These are phyloP conservation scores for Aspergillus carbonarius DNA, from an alignment of 2,329 filamentous ascomycete genomes.

Conservation along the genomic window DNA sequence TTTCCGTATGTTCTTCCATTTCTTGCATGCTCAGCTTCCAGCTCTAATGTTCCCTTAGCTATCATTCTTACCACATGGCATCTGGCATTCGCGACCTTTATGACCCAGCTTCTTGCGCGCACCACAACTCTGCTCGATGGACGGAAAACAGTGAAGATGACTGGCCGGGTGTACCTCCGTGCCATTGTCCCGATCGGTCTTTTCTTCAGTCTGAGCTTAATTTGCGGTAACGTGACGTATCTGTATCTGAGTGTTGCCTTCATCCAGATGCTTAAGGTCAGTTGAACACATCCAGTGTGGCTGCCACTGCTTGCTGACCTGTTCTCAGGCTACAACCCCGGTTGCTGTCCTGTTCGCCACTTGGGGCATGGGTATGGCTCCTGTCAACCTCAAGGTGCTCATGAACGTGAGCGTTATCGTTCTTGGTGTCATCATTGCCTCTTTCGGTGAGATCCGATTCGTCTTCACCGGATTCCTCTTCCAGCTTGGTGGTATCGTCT, in stretches of 20 bases:
- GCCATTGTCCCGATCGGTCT: conserved; percentile 92
- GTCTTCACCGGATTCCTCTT: conserved; percentile 62
- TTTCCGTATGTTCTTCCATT: conserved; percentile 43
- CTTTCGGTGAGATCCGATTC: conserved; percentile 93
- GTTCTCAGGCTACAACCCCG: conserved; percentile 77
- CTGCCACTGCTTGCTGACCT: conserved; percentile 9
- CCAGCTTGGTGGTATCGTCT: conserved; percentile 73
- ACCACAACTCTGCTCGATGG: conserved; percentile 89
- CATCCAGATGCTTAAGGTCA: conserved; percentile 97
- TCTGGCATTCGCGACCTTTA: conserved; percentile 84
- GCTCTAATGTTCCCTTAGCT: conserved; percentile 26
- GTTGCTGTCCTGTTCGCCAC: conserved; percentile 88
- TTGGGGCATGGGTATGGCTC: conserved; percentile 81
- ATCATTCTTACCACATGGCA: conserved; percentile 91
- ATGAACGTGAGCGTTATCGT: conserved; percentile 95
- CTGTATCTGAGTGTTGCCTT: conserved; percentile 92
- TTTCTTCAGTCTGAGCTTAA: conserved; percentile 93
- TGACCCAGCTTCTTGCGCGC: conserved; percentile 90
- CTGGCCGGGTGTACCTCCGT: conserved; percentile 83
- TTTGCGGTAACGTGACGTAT: conserved; percentile 93
- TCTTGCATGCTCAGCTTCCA: background rate
- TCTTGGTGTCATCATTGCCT: conserved; percentile 89
- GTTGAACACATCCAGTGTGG: conserved; percentile 29
- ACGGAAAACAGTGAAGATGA: conserved; percentile 97
- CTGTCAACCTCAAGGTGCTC: conserved; percentile 81